These are phyloP conservation scores for Bacterosira constricta DNA, from an alignment of 108 stramenopile genomes.

Conservation along the genomic window DNA sequence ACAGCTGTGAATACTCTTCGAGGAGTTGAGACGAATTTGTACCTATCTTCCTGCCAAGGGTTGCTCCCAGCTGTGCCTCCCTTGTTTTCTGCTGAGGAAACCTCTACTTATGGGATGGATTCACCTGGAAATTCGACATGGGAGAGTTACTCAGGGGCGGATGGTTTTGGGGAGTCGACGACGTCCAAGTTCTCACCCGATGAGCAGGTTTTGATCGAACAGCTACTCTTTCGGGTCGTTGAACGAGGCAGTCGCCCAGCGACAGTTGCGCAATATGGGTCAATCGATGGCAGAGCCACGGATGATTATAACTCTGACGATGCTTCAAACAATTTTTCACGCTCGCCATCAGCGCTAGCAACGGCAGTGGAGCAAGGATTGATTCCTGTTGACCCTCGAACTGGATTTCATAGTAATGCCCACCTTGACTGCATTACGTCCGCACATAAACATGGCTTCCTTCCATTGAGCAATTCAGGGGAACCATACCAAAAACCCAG, in stretches of 20 bases:
- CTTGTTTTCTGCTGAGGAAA: background rate
- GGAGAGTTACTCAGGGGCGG: constrained; percentile 14
- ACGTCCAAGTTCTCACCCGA: constrained; percentile 63
- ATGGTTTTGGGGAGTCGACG: constrained; percentile 8
- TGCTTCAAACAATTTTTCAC: constrained; percentile 1
- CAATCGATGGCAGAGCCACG: constrained; percentile 10
- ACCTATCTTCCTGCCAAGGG: constrained; percentile 24
- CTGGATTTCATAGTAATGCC: constrained; percentile 55
- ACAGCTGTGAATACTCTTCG: constrained; percentile 20
- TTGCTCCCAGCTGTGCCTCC: constrained; percentile 11
- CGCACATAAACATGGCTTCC: constrained; percentile 59
- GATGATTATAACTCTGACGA: constrained; percentile 16
- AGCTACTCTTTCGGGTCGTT: constrained; percentile 64
- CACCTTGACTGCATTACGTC: constrained; percentile 70
- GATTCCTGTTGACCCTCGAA: constrained; percentile 71
- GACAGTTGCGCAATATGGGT: constrained; percentile 57
- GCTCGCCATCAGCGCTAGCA: constrained; percentile 57
- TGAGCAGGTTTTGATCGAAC: constrained; percentile 77
- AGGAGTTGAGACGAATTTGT: constrained; percentile 44
- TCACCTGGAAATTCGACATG: constrained; percentile 20
- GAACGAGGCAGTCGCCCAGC: constrained; percentile 72
- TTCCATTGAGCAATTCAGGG: constrained; percentile 54
- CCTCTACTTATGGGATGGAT: constrained; percentile 3
- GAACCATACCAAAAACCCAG: constrained; percentile 33
- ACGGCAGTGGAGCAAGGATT: constrained; percentile 56